A percentile compares a stretch with the other conserved stretches of the same genome.
These are phyloP conservation scores for Ampelomyces quisqualis DNA, from an alignment of 2,329 filamentous ascomycete genomes.

Conservation along the genomic window DNA sequence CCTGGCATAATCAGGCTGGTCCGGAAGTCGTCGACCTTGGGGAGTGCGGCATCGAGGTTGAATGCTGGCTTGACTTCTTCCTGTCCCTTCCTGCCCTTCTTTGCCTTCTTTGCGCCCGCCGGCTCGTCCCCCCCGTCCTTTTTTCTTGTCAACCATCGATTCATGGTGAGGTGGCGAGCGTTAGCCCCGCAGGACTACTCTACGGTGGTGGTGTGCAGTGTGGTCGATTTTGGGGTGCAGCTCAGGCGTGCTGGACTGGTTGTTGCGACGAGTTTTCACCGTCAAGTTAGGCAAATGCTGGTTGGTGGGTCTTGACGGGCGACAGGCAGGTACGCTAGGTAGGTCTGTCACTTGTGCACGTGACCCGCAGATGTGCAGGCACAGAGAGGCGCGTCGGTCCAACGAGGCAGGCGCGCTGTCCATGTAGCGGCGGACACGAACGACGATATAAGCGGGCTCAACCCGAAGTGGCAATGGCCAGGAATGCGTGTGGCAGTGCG, in stretches of 20 bases:
- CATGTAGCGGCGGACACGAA: conserved; percentile 27
- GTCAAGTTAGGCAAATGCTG: conserved; percentile 1
- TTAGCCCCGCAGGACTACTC: conserved; percentile 9
- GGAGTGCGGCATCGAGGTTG: conserved; percentile 72
- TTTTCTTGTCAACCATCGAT: conserved; percentile 74
- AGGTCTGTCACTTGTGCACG: conserved; percentile 13
- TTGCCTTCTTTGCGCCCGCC: conserved; percentile 36
- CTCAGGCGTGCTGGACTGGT: conserved; percentile 17
- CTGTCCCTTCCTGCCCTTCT: conserved; percentile 56
- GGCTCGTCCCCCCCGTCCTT: conserved; percentile 50
- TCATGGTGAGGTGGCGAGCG: conserved; percentile 57
- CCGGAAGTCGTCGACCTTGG: conserved; percentile 83
- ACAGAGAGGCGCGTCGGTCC: conserved; percentile 8
- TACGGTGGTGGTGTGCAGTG: conserved; percentile 7
- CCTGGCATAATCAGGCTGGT: conserved; percentile 96
- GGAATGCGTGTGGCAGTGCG: conserved; percentile 6
- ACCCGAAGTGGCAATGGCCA: neutral
- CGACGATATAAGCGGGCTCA: conserved; percentile 3
- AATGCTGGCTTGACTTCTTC: conserved; percentile 63
- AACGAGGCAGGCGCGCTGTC: conserved; percentile 24
- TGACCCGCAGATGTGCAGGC: conserved; percentile 4
- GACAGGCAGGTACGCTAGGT: conserved; percentile 10
- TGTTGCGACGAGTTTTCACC: neutral
- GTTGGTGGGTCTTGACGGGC: conserved; percentile 14
- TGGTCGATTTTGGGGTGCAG: conserved; percentile 8